Evolutionary conservation across 805 yeast species (phyloP), one percentile per base, ranked within the genome.

Genomic region (Schwanniomyces sp.): DNA sequence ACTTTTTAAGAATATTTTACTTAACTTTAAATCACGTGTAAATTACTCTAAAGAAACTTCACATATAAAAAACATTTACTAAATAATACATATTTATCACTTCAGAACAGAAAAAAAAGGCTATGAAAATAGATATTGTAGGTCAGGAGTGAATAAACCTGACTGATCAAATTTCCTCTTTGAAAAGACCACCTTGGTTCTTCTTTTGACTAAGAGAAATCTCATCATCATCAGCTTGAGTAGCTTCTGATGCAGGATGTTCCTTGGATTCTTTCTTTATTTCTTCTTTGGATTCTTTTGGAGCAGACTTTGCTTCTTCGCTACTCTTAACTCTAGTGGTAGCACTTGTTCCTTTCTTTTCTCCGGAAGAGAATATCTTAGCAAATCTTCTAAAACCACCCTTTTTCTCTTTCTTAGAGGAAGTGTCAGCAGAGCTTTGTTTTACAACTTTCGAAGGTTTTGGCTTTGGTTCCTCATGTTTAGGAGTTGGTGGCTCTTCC

Each of bases 161-260:
- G 37, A 18, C 28, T 9, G 1, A 10, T 43, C 57, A 71, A 47
- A 72, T 68, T 53, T 72, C 76, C 55, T 72, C 77, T 52, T 70
- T 72, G 53, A 72, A 72, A 25, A 71, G 52, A 5, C 75, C 75
- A 16, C 72, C 72, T 46, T 61, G 59, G 49, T 64, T 64, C 32
- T 58, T 47, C 44, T 57, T 55, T 45, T 61, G 60, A 28, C 53
- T 52, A 34, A 66, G 56, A 7, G 71, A 64, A 39, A 66, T 47
- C 18, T 68, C 74, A 36, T 67, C 73, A 26, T 58, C 69, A 40
- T 48, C 55, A 14, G 45, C 56, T 43, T 51, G 52, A 41, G 50
- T 44, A 43, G 34, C 27, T 37, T 37, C 42, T 39, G 45, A 42
- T 25, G 32, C 27, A 25, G 44, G 17, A 12, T 36, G 14, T 12